Conservation (phyloP, 1,139 yeast genomes). For the Pneumocystis wakefieldiae region DNA sequence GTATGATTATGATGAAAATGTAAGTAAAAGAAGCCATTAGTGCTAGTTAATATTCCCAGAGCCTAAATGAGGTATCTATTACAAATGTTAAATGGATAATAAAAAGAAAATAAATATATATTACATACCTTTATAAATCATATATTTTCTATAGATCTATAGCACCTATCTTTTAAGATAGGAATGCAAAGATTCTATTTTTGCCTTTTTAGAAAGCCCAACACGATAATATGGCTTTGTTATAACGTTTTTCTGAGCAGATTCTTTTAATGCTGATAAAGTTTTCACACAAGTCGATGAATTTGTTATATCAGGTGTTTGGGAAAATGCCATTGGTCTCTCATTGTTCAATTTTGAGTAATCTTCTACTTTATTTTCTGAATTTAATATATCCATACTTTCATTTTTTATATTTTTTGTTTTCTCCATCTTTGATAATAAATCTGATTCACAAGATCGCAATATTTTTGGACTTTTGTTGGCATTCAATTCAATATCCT, state of each 20-base stretch:
- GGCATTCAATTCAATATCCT: background rate
- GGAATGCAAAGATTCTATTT: slow-evolving; percentile 15
- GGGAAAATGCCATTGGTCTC: background rate
- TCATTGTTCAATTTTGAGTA: background rate
- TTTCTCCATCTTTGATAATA: background rate
- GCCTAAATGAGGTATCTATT: slow-evolving; percentile 54
- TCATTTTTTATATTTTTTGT: background rate
- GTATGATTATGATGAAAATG: slow-evolving; percentile 88
- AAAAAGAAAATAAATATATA: slow-evolving; percentile 12
- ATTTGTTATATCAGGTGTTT: background rate
- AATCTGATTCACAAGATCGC: background rate
- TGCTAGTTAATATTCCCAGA: background rate
- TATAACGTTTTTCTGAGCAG: background rate
- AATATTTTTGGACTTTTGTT: background rate
- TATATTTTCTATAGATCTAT: background rate
- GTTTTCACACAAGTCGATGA: background rate
- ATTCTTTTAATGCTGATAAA: background rate
- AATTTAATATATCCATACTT: background rate
- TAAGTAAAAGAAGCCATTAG: slow-evolving; percentile 25
- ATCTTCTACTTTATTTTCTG: background rate
- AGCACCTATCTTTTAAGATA: slow-evolving; percentile 11
- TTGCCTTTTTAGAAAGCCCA: slow-evolving; percentile 14
- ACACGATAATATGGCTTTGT: slow-evolving; percentile 8
- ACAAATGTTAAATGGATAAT: slow-evolving; percentile 55
- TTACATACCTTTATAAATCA: background rate